These are phyloP conservation scores for Pichia nanzhaoensis DNA, from an alignment of 805 yeast genomes.

Conservation along the genomic window DNA sequence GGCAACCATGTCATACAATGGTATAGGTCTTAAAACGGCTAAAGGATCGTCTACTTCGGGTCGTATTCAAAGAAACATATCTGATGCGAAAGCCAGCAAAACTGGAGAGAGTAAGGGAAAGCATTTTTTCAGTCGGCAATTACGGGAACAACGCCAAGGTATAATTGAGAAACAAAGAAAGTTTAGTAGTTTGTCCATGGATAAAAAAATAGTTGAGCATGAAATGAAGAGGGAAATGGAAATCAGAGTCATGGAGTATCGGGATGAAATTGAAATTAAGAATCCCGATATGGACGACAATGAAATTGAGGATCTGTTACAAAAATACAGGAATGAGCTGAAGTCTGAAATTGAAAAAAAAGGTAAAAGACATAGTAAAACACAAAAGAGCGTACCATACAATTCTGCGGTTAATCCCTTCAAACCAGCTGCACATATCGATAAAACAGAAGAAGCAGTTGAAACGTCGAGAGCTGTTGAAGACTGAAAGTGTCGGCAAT, in stretches of 20 bases:
- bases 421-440: not conserved
- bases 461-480: too few species aligned
- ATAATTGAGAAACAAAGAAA: conserved; percentile 13
- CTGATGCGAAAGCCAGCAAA: conserved; percentile 20
- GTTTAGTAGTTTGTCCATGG: conserved; percentile 10
- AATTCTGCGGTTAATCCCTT: conserved; percentile 19
- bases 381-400: conserved; percentile 7
- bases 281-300: conserved; percentile 30
- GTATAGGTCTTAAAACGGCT: conserved; percentile 49
- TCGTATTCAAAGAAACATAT: conserved; percentile 42
- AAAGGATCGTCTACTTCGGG: conserved; percentile 64
- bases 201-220: conserved; percentile 31
- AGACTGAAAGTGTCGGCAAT: too few species aligned
- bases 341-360: not conserved
- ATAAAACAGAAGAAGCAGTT: not conserved
- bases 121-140: conserved; percentile 33
- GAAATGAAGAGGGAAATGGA: conserved; percentile 35
- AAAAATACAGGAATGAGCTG: conserved; percentile 20
- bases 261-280: conserved; percentile 47
- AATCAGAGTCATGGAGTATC: conserved; percentile 41
- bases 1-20: conserved; percentile 44
- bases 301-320: conserved; percentile 30
- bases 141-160: conserved; percentile 9
- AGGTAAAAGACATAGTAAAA: conserved; percentile 2
- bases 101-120: conserved; percentile 29